Evolutionary conservation across 2,329 filamentous ascomycete genomes (phyloP), one percentile per base, ranked within the genome.

Genomic region (Phyllosticta citrichinensis): DNA sequence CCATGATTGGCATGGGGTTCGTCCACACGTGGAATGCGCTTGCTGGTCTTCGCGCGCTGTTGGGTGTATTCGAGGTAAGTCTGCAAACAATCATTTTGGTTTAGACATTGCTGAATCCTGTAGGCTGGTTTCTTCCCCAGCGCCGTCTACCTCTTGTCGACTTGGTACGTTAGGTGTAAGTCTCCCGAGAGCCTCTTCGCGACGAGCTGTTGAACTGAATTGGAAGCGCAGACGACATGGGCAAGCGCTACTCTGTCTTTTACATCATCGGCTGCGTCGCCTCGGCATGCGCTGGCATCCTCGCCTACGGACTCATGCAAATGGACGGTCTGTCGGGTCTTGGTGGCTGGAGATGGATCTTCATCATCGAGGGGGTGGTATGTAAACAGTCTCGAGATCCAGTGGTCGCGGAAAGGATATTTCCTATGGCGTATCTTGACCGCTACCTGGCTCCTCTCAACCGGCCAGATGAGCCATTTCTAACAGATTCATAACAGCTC

Each of bases 301-400:
- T 91, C 1, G 85, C 87, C 12, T 90, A 84, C 59, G 87, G 87
- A 5, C 72, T 87, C 63, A 86, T 84, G 80, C 84, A 87, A 68
- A 79, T 88, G 73, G 71, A 79, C 11, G 85, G 85, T 8, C 75
- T 79, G 1, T 78, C 77, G 22, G 75, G 75, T 3, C 68, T 77
- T 12, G 69, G 71, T 19, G 77, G 77, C 6, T 79, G 76, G 76
- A 65, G 74, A 33, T 79, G 77, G 75, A 76, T 76, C 65, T 75
- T 77, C 68, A 76, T 78, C 63, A 76, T 78, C 27, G 27, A 30
- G 27, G 27, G 27, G 2, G 27, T 30, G 27, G 27, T 30, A 30
- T 8, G 27, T 30, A 1, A 8, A 6, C 1, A 6, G 6, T 30
- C 22, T 22, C 22, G 22, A 2, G 22, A 3, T 22, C 22, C 22